Evolutionary conservation across 345 rosid species (phyloP).

Genomic region (Hirschfeldia incana): DNA sequence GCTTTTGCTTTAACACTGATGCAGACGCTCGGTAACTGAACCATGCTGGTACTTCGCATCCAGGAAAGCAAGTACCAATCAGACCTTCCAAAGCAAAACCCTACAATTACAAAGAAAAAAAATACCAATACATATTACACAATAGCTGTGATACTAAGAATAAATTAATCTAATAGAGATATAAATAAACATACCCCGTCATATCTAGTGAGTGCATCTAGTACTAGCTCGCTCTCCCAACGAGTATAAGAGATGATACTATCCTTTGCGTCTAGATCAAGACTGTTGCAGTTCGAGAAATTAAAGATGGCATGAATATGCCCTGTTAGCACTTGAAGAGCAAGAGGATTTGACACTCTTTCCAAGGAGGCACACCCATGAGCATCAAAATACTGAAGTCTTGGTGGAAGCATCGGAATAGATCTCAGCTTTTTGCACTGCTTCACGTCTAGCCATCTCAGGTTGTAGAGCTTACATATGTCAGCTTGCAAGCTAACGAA

Average conservation of each 20-base stretch:
- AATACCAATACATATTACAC: no score
- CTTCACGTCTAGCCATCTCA: not conserved
- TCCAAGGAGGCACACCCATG: not conserved
- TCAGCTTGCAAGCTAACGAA: not conserved
- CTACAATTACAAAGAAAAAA: no score
- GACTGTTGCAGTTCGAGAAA: constrained; percentile 3
- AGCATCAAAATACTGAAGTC: not conserved
- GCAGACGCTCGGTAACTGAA: constrained; percentile 1
- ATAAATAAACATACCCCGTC: not conserved
- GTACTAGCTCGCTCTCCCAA: not conserved
- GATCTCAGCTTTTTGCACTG: not conserved
- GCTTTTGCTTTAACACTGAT: not conserved
- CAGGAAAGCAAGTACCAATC: constrained; percentile 14
- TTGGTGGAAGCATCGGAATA: not conserved
- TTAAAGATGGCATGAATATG: not conserved
- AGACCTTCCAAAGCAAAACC: not conserved
- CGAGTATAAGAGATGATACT: constrained; percentile 4
- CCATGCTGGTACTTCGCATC: not conserved
- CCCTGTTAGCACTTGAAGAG: not conserved
- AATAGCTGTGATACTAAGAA: no score
- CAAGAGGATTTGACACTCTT: not conserved
- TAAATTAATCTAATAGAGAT: no score
- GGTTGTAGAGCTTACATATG: no score
- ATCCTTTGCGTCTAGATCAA: constrained; percentile 1
- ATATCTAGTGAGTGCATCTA: not conserved